A percentile compares a stretch with the other conserved stretches of the same genome.
Evolutionary conservation across 2,329 filamentous ascomycete species (phyloP).

Genomic region (Fusarium xylarioides): DNA sequence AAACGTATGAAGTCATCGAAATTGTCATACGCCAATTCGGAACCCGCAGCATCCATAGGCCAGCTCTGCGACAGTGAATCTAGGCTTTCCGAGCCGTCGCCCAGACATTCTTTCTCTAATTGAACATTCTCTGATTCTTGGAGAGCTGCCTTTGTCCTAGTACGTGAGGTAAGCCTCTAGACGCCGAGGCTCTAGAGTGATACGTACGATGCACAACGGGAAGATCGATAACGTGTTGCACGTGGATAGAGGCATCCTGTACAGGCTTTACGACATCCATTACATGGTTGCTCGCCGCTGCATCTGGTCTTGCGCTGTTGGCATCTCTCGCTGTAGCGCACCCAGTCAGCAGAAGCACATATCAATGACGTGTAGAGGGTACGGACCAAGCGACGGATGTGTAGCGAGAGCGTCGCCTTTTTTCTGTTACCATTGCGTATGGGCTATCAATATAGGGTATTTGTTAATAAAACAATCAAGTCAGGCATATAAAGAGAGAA

Average conservation of each 20-base stretch:
- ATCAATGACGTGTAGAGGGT: background rate
- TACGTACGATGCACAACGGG: background rate
- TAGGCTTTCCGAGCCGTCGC: background rate
- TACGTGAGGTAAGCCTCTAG: background rate
- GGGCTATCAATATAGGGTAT: background rate
- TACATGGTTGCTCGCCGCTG: background rate
- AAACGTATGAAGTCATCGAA: background rate
- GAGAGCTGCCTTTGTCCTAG: background rate
- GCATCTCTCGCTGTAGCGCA: background rate
- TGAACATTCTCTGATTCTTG: background rate
- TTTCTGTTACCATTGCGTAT: background rate
- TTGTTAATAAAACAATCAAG: too few species aligned
- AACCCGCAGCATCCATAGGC: fast-evolving
- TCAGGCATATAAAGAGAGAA: background rate
- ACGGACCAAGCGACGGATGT: background rate
- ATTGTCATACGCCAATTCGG: background rate
- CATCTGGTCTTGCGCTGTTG: background rate
- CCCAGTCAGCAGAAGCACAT: background rate
- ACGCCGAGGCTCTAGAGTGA: fast-evolving
- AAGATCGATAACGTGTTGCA: background rate
- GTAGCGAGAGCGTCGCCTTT: background rate
- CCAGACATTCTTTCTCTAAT: background rate
- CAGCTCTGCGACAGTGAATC: background rate
- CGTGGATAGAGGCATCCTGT: background rate
- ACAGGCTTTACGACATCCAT: background rate